Evolutionary conservation across 2,329 filamentous ascomycete species (phyloP).

Genomic region (Cladosporium sp.): DNA sequence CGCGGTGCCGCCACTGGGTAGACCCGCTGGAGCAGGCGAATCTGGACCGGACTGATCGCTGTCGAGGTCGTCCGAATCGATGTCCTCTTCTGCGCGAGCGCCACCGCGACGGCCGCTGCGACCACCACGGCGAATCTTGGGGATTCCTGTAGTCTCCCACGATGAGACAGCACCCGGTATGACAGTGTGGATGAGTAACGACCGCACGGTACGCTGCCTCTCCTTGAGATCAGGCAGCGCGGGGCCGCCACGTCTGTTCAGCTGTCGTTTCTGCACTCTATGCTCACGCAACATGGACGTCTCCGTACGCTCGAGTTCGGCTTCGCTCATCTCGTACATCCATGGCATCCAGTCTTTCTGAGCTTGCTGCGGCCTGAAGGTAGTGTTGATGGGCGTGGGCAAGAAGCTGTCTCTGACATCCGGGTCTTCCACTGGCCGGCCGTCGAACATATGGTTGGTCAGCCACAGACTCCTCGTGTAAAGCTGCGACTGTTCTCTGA

Average conservation of each 20-base stretch:
- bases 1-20: conserved; percentile 61
- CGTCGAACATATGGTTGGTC: conserved; percentile 90
- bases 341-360: conserved; percentile 93
- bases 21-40: conserved; percentile 43
- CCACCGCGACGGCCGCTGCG: conserved; percentile 50
- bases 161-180: conserved; percentile 77
- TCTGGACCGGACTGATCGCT: conserved; percentile 83
- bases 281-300: conserved; percentile 91
- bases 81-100: conserved; percentile 51
- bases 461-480: conserved; percentile 93
- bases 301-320: conserved; percentile 83
- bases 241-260: conserved; percentile 87
- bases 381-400: conserved; percentile 70
- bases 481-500: conserved; percentile 89
- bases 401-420: conserved; percentile 83
- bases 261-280: conserved; percentile 86
- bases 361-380: conserved; percentile 85
- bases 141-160: conserved; percentile 79
- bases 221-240: conserved; percentile 95
- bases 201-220: conserved; percentile 84
- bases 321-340: conserved; percentile 87
- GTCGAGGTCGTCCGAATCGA: conserved; percentile 85
- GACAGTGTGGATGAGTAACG: conserved; percentile 84
- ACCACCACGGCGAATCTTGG: conserved; percentile 53
- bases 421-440: conserved; percentile 83